Percentiles rank a stretch among this genome's conserved stretches.
phyloP scores from a whole-genome alignment of 805 yeast genomes.

The Pichia thaimueangensis region DNA sequence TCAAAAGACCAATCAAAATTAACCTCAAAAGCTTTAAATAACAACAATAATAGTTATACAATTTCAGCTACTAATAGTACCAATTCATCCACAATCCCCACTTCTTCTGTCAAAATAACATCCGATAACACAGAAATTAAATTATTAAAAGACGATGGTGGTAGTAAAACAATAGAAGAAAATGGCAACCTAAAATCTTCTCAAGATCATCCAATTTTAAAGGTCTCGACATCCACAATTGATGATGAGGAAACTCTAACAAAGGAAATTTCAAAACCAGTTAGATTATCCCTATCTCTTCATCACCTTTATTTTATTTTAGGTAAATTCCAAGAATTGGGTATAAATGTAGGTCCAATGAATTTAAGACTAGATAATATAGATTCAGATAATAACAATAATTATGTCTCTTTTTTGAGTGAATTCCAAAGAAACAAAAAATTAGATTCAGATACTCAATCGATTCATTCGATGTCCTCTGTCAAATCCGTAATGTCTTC shows the following conservation, averaged over 20 bases:
- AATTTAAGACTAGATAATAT: slow-evolving; percentile 54
- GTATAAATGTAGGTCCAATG: slow-evolving; percentile 52
- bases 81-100: background rate
- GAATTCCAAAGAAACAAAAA: slow-evolving; percentile 39
- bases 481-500: slow-evolving; percentile 48
- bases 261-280: slow-evolving; percentile 35
- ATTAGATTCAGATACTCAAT: slow-evolving; percentile 33
- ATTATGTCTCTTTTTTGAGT: slow-evolving; percentile 52
- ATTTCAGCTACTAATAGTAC: background rate
- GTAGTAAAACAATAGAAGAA: slow-evolving; percentile 3
- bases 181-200: background rate
- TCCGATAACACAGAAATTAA: background rate
- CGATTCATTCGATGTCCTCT: slow-evolving; percentile 53
- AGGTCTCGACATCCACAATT: slow-evolving; percentile 1
- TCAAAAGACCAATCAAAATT: slow-evolving; percentile 10
- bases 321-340: slow-evolving; percentile 47
- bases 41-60: background rate
- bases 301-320: slow-evolving; percentile 58
- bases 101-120: background rate
- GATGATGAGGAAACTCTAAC: slow-evolving; percentile 13
- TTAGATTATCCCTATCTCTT: slow-evolving; percentile 49
- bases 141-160: background rate
- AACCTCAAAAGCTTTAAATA: background rate
- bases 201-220: background rate
- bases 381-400: slow-evolving; percentile 42